phyloP scores from a whole-genome alignment of 139 green algal species.

The Deuterostichococcus epilithicus region DNA sequence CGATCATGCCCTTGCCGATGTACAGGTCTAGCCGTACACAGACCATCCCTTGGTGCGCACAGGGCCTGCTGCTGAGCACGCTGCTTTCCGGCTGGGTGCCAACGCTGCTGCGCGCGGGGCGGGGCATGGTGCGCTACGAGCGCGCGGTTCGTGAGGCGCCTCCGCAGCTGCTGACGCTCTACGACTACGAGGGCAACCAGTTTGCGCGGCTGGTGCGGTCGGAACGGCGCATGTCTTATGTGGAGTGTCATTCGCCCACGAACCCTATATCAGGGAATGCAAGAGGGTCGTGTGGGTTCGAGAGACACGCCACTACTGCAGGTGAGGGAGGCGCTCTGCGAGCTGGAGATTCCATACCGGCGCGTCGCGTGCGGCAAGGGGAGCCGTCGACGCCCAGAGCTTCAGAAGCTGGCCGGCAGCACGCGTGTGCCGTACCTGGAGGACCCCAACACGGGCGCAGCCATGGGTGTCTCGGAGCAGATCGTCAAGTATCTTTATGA shows the following conservation, averaged over 20 bases:
- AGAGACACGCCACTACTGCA: conserved; percentile 30
- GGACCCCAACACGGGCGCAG: conserved; percentile 72
- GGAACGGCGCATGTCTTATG: conserved; percentile 10
- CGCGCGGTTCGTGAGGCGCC: neutral
- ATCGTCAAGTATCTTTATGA: conserved; percentile 56
- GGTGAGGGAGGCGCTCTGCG: conserved; percentile 56
- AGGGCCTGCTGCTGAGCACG: conserved; percentile 11
- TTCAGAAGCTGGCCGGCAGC: neutral
- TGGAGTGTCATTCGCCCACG: too few relatives aligned
- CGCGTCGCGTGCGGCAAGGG: conserved; percentile 14
- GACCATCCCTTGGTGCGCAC: neutral
- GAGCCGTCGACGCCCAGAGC: neutral
- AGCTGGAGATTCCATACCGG: conserved; percentile 74
- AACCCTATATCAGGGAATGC: too few relatives aligned
- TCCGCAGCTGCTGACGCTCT: conserved; percentile 10
- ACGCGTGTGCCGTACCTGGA: conserved; percentile 17
- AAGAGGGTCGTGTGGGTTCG: conserved; percentile 61
- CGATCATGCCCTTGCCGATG: too few relatives aligned
- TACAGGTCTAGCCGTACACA: neutral
- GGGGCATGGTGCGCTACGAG: conserved; percentile 15
- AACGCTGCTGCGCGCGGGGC: conserved; percentile 11
- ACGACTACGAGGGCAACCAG: conserved; percentile 27
- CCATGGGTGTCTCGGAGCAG: conserved; percentile 61
- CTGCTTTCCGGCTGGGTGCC: conserved; percentile 15
- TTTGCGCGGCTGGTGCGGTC: conserved; percentile 18